Evolutionary conservation across 2,329 filamentous ascomycete species (phyloP).

Genomic region (Aspergillus unguis): DNA sequence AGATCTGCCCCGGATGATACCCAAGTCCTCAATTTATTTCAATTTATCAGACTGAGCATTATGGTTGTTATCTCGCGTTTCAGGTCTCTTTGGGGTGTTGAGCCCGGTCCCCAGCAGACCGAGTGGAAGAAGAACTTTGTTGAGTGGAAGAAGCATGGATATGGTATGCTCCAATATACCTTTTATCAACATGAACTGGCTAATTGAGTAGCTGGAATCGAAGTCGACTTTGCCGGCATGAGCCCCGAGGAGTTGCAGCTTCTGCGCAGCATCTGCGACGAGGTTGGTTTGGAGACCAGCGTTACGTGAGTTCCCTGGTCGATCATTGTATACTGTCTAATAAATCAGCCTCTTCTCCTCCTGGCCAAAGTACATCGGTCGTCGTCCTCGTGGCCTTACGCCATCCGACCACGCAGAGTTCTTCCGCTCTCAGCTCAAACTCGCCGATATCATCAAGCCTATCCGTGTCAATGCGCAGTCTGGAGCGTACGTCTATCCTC

Average conservation of each 20-base stretch:
- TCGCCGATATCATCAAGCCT: conserved; percentile 12
- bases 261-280: conserved; percentile 14
- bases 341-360: conserved; percentile 14
- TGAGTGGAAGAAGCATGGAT: conserved; percentile 22
- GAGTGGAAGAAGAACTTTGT: conserved; percentile 21
- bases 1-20: not conserved
- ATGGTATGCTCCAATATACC: conserved; percentile 8
- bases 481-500: conserved; percentile 15
- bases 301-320: conserved; percentile 15
- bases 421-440: conserved; percentile 18
- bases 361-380: conserved; percentile 20
- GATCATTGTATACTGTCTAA: not conserved
- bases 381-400: conserved; percentile 16
- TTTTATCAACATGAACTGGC: not conserved
- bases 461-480: conserved; percentile 22
- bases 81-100: conserved; percentile 22
- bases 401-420: conserved; percentile 15
- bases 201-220: conserved; percentile 16
- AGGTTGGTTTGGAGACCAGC: conserved; percentile 19
- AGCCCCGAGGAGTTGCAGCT: conserved; percentile 6
- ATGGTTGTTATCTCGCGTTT: conserved; percentile 19
- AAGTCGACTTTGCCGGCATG: conserved; percentile 18
- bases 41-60: too few relatives aligned
- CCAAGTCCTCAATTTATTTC: too few relatives aligned
- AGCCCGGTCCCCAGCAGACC: conserved; percentile 15